A percentile compares a stretch with the other conserved stretches of the same genome.
Evolutionary conservation across 371 early-diverging fungal species (phyloP).

Genomic region (Rhizopus delemar): DNA sequence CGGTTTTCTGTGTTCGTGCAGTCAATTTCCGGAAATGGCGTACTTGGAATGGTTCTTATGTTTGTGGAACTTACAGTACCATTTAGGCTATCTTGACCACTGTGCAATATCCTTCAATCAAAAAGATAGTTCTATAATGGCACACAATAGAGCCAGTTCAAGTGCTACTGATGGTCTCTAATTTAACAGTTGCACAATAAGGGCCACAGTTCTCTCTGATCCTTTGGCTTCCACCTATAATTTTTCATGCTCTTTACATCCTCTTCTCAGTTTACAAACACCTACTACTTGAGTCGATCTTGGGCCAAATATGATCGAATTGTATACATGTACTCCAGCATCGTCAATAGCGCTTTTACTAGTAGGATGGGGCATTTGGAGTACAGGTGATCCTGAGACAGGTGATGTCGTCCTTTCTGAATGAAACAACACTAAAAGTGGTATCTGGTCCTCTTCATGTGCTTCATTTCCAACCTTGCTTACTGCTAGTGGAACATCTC

Average conservation of each 20-base stretch:
- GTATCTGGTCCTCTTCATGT: slow-evolving; percentile 5
- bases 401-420: slow-evolving; percentile 23
- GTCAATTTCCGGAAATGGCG: too few relatives aligned
- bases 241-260: slow-evolving; percentile 6
- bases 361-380: slow-evolving; percentile 29
- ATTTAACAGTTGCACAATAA: slow-evolving; percentile 15
- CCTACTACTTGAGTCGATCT: slow-evolving; percentile 27
- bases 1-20: too few relatives aligned
- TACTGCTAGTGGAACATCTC: neutral
- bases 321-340: slow-evolving; percentile 24
- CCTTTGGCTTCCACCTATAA: slow-evolving; percentile 11
- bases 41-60: too few relatives aligned
- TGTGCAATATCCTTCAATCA: slow-evolving; percentile 29
- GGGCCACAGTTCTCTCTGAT: slow-evolving; percentile 14
- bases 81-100: slow-evolving; percentile 24
- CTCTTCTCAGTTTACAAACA: slow-evolving; percentile 4
- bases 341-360: slow-evolving; percentile 18
- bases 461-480: neutral
- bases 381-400: slow-evolving; percentile 4
- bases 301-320: slow-evolving; percentile 32
- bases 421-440: slow-evolving; percentile 27
- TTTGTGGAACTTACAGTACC: too few relatives aligned
- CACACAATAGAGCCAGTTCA: slow-evolving; percentile 21
- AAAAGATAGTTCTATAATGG: slow-evolving; percentile 16
- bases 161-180: slow-evolving; percentile 18